Evolutionary conservation across 345 rosid species (phyloP).

Genomic region (Eucalyptus pumila): DNA sequence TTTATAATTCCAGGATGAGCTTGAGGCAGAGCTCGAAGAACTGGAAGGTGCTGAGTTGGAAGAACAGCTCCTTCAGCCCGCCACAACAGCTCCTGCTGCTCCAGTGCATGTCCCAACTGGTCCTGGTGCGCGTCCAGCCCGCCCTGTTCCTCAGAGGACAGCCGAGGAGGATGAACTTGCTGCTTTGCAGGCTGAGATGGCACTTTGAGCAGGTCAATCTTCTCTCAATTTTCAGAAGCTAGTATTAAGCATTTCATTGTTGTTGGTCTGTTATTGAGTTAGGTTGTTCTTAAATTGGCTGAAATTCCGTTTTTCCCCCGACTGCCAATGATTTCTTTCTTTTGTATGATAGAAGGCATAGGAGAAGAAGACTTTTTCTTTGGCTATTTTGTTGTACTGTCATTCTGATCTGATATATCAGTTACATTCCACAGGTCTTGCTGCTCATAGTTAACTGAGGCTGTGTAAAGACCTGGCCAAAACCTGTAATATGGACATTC

Average conservation of each 20-base stretch:
- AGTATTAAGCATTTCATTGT: not conserved
- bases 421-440: not conserved
- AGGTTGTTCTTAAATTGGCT: not conserved
- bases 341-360: not conserved
- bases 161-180: constrained; percentile 97
- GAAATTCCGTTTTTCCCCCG: not conserved
- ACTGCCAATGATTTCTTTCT: not conserved
- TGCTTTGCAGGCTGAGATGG: constrained; percentile 96
- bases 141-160: constrained; percentile 53
- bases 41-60: constrained; percentile 92
- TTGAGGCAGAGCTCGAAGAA: constrained; percentile 92
- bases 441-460: not conserved
- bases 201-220: constrained; percentile 43
- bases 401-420: not conserved
- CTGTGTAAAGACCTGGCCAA: not conserved
- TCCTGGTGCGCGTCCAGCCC: constrained; percentile 52
- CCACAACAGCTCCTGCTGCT: constrained; percentile 71
- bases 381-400: not conserved
- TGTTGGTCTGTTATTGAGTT: not conserved
- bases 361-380: not conserved
- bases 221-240: not conserved
- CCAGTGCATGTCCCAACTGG: constrained; percentile 62
- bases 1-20: constrained; percentile 53
- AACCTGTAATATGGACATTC: not conserved
- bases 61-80: constrained; percentile 87